Conservation (phyloP, 2,329 filamentous ascomycete genomes). For the Beauveria medogensis region DNA sequence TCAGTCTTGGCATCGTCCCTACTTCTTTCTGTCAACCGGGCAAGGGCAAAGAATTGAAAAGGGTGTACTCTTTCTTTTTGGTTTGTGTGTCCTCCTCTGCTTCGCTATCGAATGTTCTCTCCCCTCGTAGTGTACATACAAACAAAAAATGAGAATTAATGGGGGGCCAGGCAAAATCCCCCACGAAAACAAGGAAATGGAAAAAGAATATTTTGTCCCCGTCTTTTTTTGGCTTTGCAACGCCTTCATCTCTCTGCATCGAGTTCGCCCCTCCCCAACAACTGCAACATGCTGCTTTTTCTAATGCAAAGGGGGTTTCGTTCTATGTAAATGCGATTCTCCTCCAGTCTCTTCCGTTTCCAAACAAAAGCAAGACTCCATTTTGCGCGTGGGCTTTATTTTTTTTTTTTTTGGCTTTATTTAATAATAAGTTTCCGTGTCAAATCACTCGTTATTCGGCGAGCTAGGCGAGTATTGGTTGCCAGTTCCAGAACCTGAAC, state of each 20-base stretch:
- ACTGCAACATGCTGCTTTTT: background rate
- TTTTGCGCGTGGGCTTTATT: background rate
- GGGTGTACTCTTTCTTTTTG: background rate
- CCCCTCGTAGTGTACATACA: constrained; percentile 11
- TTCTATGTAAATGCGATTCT: constrained; percentile 6
- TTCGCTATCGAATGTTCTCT: background rate
- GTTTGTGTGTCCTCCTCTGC: background rate
- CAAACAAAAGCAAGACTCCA: constrained; percentile 1
- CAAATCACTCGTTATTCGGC: constrained; percentile 26
- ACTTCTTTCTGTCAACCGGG: too few relatives aligned
- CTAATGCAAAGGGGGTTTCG: constrained; percentile 9
- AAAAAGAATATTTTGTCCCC: constrained; percentile 1
- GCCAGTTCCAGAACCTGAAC: constrained; percentile 17
- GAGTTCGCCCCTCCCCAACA: background rate
- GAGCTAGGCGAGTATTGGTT: constrained; percentile 36
- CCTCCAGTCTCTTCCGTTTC: background rate
- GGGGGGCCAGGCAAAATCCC: background rate
- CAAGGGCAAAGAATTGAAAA: too few relatives aligned
- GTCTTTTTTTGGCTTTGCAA: constrained; percentile 3
- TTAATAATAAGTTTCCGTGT: background rate
- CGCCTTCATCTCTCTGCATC: background rate
- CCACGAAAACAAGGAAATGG: background rate
- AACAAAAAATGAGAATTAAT: constrained; percentile 10
- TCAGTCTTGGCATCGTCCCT: too few relatives aligned
- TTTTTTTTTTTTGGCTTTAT: background rate